Evolutionary conservation across 495 filamentous ascomycete genomes (phyloP).

Genomic region (Bacidia rubella): DNA sequence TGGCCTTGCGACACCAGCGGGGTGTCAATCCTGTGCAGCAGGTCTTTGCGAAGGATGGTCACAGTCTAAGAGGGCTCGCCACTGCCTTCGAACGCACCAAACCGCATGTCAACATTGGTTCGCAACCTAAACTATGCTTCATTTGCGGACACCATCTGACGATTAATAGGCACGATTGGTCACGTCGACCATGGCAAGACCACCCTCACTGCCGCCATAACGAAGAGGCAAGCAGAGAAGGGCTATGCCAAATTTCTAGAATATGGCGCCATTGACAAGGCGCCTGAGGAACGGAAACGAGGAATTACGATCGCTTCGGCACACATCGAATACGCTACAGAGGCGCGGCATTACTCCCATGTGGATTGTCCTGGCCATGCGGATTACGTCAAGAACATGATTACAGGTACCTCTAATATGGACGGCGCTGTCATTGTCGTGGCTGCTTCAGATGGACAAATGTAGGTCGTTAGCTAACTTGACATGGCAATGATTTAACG

Average conservation of each 20-base stretch:
- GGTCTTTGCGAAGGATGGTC: constrained; percentile 51
- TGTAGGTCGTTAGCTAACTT: constrained; percentile 36
- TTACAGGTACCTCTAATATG: constrained; percentile 94
- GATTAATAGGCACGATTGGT: constrained; percentile 71
- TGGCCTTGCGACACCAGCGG: constrained; percentile 45
- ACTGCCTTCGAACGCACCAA: constrained; percentile 78
- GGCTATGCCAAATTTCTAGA: constrained; percentile 87
- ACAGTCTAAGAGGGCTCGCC: constrained; percentile 59
- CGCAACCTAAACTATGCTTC: constrained; percentile 13
- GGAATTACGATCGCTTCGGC: constrained; percentile 98
- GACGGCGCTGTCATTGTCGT: constrained; percentile 97
- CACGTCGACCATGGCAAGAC: constrained; percentile 99
- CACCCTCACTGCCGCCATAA: constrained; percentile 94
- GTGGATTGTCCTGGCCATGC: constrained; percentile 99
- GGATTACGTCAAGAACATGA: constrained; percentile 99
- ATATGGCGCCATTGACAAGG: constrained; percentile 96
- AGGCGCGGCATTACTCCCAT: constrained; percentile 89
- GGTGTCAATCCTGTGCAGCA: constrained; percentile 55
- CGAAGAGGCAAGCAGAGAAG: constrained; percentile 89
- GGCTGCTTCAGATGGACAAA: constrained; percentile 96
- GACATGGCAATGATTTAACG: background rate
- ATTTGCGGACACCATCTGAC: constrained; percentile 4
- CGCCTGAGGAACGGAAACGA: constrained; percentile 96
- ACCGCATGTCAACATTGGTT: constrained; percentile 97
- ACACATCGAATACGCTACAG: constrained; percentile 95